phyloP scores from a whole-genome alignment of 1,284 basidiomycete species.

The Pseudozyma pruni region DNA sequence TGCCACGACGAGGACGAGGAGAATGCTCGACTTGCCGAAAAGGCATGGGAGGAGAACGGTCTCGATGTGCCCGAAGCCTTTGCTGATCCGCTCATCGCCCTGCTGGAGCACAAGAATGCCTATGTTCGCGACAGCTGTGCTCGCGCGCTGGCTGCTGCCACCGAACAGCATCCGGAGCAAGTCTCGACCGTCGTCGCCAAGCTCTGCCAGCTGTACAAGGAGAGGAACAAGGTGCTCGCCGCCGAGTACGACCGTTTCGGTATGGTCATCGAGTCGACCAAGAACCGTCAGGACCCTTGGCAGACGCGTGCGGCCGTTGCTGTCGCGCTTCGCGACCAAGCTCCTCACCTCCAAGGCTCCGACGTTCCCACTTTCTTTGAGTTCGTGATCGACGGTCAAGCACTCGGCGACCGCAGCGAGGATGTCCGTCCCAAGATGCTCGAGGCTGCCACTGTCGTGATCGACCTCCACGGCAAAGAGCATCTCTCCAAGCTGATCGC shows the following conservation, averaged over 20 bases:
- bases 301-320: conserved; percentile 82
- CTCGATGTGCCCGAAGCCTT: conserved; percentile 85
- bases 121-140: conserved; percentile 84
- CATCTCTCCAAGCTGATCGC: conserved; percentile 81
- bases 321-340: conserved; percentile 76
- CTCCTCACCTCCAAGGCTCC: conserved; percentile 76
- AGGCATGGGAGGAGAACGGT: conserved; percentile 96
- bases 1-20: conserved; percentile 92
- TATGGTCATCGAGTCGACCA: conserved; percentile 88
- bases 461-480: conserved; percentile 84
- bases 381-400: conserved; percentile 85
- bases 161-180: conserved; percentile 79
- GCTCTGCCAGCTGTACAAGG: conserved; percentile 81
- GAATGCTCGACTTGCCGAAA: conserved; percentile 82
- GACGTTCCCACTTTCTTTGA: conserved; percentile 84
- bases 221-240: conserved; percentile 86
- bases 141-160: conserved; percentile 80
- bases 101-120: conserved; percentile 80
- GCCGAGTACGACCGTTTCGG: conserved; percentile 73
- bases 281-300: conserved; percentile 95
- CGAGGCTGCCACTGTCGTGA: conserved; percentile 80
- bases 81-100: conserved; percentile 75
- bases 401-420: conserved; percentile 84
- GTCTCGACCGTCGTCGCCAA: conserved; percentile 71
- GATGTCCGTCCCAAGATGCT: conserved; percentile 90